Percentiles rank a stretch among this genome's conserved stretches.
These are phyloP conservation scores for Paramarasmius palmivorus DNA, from an alignment of 1,284 basidiomycete genomes.

Conservation along the genomic window DNA sequence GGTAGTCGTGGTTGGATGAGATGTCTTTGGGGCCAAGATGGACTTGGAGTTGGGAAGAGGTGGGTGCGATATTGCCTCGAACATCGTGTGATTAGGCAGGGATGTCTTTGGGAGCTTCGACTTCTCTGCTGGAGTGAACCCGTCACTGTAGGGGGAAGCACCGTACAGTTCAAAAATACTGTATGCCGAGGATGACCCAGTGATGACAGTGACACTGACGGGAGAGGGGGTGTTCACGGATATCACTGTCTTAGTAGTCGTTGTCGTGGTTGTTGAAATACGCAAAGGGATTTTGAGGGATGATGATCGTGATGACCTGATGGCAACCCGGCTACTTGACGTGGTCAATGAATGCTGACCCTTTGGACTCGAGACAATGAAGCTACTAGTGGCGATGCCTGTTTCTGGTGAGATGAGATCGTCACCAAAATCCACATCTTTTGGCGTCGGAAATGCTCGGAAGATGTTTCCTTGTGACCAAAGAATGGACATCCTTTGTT, in stretches of 20 bases:
- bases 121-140: neutral
- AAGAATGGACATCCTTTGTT: conserved; percentile 9
- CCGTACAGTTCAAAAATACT: conserved; percentile 15
- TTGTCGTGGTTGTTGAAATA: conserved; percentile 7
- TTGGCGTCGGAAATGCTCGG: conserved; percentile 12
- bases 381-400: neutral
- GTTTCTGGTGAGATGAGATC: neutral
- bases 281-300: neutral
- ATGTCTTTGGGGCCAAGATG: conserved; percentile 4
- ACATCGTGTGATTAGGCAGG: neutral
- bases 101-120: neutral
- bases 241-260: conserved; percentile 11
- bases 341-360: conserved; percentile 1
- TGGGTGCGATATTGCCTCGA: neutral
- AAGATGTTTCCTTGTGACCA: conserved; percentile 15
- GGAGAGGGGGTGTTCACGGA: conserved; percentile 9
- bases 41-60: neutral
- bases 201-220: conserved; percentile 10
- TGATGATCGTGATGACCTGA: conserved; percentile 8
- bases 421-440: conserved; percentile 4
- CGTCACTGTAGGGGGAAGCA: conserved; percentile 1
- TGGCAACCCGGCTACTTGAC: conserved; percentile 1
- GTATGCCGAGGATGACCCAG: conserved; percentile 9
- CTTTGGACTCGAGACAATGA: neutral
- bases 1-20: conserved; percentile 3